Base-by-base conservation (phyloP, 2,329 filamentous ascomycete genomes). In the Xylaria sp. region DNA sequence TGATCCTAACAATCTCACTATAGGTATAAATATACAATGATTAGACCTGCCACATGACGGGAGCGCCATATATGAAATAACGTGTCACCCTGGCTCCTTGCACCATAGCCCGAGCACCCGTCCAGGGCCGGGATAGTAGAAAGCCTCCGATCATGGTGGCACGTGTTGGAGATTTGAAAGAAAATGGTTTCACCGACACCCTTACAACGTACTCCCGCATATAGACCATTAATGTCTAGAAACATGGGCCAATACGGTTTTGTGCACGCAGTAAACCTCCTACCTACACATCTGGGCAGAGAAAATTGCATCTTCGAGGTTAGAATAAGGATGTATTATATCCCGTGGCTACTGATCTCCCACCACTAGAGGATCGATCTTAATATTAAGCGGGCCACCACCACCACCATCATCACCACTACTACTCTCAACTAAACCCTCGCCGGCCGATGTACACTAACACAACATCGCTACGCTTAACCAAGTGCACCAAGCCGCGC, bases 261-360 rank as follows among this genome's bases (percentile, higher is more conserved):
- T 2, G 18, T 43, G 13, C 20, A 43, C 6, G 55, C 13, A 1
- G 28, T 20, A 49, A 5, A 18, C 18, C 20, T 13, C 46, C 13
- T 2, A 4, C 1, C 10, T 36, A 2, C 25, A 41, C 20, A 28
- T 9, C 1, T n/a, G 54, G 36, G 33, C 20, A 49, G 31, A 48
- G 36, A 41, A 20, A 8, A 56, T 4, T 46, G 13, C 15, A 28
- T 51, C 56, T 12, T 25, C 3, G 28, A 62, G 41, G 15, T 48
- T 25, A 8, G 15, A 43, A 7, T 62, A 41, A 1, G 49, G 23
- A 61, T 48, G 25, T 36, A 57, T 66, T 25, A 36, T 54, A 28
- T 48, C 43, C 56, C 54, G 25, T 41, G 25, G 28, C 25, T 57
- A 62, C 48, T 49, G 33, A 39, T 54, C 36, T 62, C 51, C 23